These are phyloP conservation scores for Talaromyces amestolkiae DNA, from an alignment of 2,329 filamentous ascomycete genomes.

Conservation along the genomic window DNA sequence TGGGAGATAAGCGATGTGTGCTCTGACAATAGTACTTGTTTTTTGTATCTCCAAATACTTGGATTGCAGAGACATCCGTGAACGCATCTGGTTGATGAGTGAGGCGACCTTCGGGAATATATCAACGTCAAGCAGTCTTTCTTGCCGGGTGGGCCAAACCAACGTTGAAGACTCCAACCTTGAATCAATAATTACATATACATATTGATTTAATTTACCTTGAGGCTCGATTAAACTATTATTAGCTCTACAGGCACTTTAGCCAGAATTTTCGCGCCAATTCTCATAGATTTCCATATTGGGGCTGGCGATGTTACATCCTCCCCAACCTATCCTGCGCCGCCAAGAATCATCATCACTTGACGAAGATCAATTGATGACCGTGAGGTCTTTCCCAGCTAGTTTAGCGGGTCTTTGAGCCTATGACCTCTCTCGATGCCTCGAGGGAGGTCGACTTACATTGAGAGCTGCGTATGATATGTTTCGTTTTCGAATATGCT, in stretches of 20 bases:
- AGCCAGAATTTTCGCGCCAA: not conserved
- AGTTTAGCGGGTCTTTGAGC: not conserved
- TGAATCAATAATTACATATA: too few species aligned
- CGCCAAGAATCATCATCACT: slow-evolving; percentile 5
- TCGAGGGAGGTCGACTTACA: not conserved
- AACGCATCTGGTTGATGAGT: not conserved
- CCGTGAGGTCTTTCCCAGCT: not conserved
- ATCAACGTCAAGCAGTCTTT: not conserved
- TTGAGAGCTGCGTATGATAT: not conserved
- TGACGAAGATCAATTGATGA: slow-evolving; percentile 1
- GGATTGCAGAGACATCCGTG: not conserved
- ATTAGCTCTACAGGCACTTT: not conserved
- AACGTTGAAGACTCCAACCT: not conserved
- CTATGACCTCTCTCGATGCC: not conserved
- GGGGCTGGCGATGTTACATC: not conserved
- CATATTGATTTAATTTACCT: not conserved
- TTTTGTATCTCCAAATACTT: not conserved
- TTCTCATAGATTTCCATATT: not conserved
- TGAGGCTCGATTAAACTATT: not conserved
- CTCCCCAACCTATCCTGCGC: not conserved
- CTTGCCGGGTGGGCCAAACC: not conserved
- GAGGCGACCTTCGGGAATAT: not conserved
- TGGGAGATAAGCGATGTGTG: not conserved
- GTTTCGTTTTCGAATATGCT: not conserved
- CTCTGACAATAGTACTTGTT: not conserved